phyloP scores from a whole-genome alignment of 2,329 filamentous ascomycete genomes.

The Fonsecaea erecta region DNA sequence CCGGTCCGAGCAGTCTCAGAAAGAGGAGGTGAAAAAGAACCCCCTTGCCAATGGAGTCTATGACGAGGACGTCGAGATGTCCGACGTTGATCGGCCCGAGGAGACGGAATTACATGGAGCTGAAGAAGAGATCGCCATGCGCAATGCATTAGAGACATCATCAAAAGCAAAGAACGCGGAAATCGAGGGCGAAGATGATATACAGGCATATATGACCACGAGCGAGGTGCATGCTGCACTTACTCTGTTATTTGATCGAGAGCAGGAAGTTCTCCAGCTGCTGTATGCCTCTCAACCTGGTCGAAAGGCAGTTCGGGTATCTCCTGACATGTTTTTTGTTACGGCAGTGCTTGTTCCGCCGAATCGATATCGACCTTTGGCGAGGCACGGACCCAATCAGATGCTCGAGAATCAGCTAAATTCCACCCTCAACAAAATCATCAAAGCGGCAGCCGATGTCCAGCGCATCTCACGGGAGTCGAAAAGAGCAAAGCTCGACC shows the following conservation, averaged over 20 bases:
- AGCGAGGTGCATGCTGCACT: constrained; percentile 83
- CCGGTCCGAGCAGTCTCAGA: constrained; percentile 52
- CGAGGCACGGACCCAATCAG: constrained; percentile 76
- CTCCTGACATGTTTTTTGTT: constrained; percentile 92
- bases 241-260: constrained; percentile 79
- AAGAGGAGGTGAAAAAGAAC: constrained; percentile 40
- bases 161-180: constrained; percentile 37
- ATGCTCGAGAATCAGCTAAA: constrained; percentile 91
- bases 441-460: constrained; percentile 74
- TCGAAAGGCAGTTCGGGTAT: constrained; percentile 64
- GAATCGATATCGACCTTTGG: constrained; percentile 88
- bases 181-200: constrained; percentile 48
- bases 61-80: constrained; percentile 56
- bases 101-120: constrained; percentile 61
- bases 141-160: constrained; percentile 48
- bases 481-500: constrained; percentile 43
- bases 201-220: constrained; percentile 78
- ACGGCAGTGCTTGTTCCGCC: constrained; percentile 85
- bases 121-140: constrained; percentile 62
- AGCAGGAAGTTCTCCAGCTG: constrained; percentile 80
- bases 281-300: constrained; percentile 77
- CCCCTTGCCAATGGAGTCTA: constrained; percentile 32
- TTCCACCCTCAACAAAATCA: constrained; percentile 80
- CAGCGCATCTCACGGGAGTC: constrained; percentile 75
- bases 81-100: constrained; percentile 50